These are phyloP conservation scores for Pestalotiopsis sp. DNA, from an alignment of 2,329 filamentous ascomycete species.

Conservation along the genomic window DNA sequence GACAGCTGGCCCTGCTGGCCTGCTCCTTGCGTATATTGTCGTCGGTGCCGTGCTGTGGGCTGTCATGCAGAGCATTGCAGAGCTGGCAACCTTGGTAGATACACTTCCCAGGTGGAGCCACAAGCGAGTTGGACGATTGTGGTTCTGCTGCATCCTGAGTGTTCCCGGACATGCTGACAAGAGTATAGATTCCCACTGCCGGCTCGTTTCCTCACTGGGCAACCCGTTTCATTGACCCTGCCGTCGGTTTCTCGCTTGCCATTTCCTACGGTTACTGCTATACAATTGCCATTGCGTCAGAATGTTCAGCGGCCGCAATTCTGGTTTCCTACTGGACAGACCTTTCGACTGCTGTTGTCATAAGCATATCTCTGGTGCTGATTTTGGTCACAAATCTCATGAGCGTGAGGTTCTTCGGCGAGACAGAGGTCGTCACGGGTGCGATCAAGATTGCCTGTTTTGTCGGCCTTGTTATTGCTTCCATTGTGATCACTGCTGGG, in stretches of 20 bases:
- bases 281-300: constrained; percentile 32
- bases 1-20: constrained; percentile 35
- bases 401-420: constrained; percentile 15
- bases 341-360: constrained; percentile 28
- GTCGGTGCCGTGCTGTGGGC: constrained; percentile 44
- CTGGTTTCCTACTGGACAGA: constrained; percentile 20
- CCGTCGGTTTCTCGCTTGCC: constrained; percentile 30
- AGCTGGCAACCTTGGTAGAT: constrained; percentile 27
- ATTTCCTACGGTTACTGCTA: constrained; percentile 37
- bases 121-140: too few relatives aligned
- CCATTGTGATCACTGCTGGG: constrained; percentile 48
- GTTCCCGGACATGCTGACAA: not conserved
- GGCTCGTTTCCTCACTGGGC: constrained; percentile 19
- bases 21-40: constrained; percentile 46
- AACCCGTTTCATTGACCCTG: constrained; percentile 30
- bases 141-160: not conserved
- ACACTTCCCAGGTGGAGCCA: not conserved
- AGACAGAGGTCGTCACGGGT: constrained; percentile 15
- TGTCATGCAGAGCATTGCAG: constrained; percentile 22
- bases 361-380: constrained; percentile 19
- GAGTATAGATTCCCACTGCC: constrained; percentile 12
- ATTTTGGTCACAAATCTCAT: constrained; percentile 14
- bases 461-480: constrained; percentile 50
- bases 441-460: constrained; percentile 32
- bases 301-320: constrained; percentile 32